These are phyloP conservation scores for Penicillium angulare DNA, from an alignment of 495 filamentous ascomycete species.

Conservation along the genomic window DNA sequence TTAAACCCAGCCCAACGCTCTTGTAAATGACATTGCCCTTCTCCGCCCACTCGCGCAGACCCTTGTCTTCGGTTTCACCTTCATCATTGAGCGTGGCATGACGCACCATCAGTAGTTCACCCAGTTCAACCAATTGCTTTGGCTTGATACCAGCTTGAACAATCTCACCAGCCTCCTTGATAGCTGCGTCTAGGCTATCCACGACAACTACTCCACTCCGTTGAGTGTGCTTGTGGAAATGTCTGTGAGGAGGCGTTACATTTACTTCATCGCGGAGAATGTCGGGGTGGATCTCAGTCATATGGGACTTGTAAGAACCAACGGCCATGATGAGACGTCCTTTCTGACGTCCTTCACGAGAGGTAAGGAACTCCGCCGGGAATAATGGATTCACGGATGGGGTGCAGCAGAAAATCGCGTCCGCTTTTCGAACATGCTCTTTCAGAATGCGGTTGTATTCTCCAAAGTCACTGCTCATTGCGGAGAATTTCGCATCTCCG, in stretches of 20 bases:
- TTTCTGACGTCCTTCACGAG: constrained; percentile 66
- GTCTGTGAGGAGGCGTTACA: constrained; percentile 45
- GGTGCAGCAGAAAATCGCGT: constrained; percentile 82
- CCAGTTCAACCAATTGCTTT: constrained; percentile 78
- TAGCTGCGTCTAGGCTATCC: constrained; percentile 73
- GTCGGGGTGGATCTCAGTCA: constrained; percentile 80
- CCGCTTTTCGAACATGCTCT: constrained; percentile 63
- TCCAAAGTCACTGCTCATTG: constrained; percentile 66
- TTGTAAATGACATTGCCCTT: constrained; percentile 71
- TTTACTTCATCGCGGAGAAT: constrained; percentile 69
- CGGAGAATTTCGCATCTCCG: constrained; percentile 64
- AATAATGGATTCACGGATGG: constrained; percentile 61
- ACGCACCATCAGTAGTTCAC: constrained; percentile 77
- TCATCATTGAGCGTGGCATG: constrained; percentile 39
- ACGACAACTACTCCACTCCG: constrained; percentile 79
- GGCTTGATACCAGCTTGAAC: constrained; percentile 71
- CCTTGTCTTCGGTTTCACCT: constrained; percentile 47
- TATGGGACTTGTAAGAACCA: constrained; percentile 79
- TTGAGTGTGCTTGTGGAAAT: constrained; percentile 69
- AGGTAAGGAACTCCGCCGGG: constrained; percentile 62
- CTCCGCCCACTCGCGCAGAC: constrained; percentile 67
- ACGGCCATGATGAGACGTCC: constrained; percentile 77
- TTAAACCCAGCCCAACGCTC: constrained; percentile 46
- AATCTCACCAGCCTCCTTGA: constrained; percentile 88
- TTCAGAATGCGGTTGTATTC: constrained; percentile 69